Base-by-base conservation (phyloP, 305 asterid species). In the Fraxinus dipetala region DNA sequence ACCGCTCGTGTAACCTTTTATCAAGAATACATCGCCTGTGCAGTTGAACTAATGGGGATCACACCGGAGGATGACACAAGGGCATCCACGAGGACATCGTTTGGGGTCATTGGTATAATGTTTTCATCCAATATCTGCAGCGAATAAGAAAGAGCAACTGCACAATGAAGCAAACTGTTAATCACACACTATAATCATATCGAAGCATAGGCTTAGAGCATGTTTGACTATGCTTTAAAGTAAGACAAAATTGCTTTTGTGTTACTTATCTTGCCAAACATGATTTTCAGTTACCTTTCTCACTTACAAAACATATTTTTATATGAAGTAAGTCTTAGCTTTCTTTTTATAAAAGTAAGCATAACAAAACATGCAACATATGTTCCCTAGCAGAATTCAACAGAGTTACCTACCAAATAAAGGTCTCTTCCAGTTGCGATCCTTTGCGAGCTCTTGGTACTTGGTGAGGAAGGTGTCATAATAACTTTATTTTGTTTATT, bases 111-210 rank as follows among this genome's bases (percentile, higher is more conserved):
- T 2, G 99, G 99, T 86, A 96, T 91, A 77, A 87, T 87, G 28
- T 90, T 92, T n/a, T 91, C 95, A 59, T 93, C 97, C 87, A 94
- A 63, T 85, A 94, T 87, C 84, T 96, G 99, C 72, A 80, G 79
- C 9, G 99, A 93, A 80, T 96, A 96, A 4, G 95, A 89, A 75
- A 94, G 94, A 69, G 94, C 98, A 77, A 94, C 98, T 96, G 78
- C 78, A 84, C 72, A 80, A 40, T 43, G 80, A 79, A 82, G 36
- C 63, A 72, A 82, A 78, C 7, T 3, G 80, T 78, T 38, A 56
- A 45, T 28, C 34, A 5, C 26, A 6, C 34, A 34, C 30, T 59
- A 79, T 38, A 59, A 61, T 6, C 1, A 77, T 28, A 31, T 32
- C 18, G 78, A 73, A 79, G 73, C 63, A 20, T 13, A 83, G 82